Conservation (phyloP, 2,329 filamentous ascomycete genomes). For the Diaporthe citrichinensis region DNA sequence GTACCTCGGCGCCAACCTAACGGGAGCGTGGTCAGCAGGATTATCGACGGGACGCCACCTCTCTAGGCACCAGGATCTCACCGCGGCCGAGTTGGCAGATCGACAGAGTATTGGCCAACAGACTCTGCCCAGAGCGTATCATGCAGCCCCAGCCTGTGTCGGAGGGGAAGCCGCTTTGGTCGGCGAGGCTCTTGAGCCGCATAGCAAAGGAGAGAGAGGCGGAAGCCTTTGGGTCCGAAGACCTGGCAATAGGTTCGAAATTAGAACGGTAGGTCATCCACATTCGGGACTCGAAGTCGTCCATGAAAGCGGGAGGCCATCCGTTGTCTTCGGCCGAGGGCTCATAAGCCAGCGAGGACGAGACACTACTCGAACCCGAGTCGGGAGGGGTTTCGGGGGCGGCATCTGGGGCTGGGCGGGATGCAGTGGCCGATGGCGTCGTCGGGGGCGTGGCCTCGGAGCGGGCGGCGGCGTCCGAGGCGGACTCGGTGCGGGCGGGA, state of each 20-base stretch:
- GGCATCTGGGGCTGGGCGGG: constrained; percentile 35
- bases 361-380: constrained; percentile 65
- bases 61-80: constrained; percentile 57
- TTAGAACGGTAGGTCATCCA: constrained; percentile 97
- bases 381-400: constrained; percentile 62
- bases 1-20: constrained; percentile 81
- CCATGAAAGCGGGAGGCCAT: constrained; percentile 89
- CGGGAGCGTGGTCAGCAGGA: constrained; percentile 12
- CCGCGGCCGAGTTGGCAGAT: constrained; percentile 84
- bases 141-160: constrained; percentile 99
- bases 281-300: constrained; percentile 92
- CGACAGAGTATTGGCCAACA: constrained; percentile 88
- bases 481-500: not conserved
- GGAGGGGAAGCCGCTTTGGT: constrained; percentile 87
- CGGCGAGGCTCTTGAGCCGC: constrained; percentile 83
- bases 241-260: constrained; percentile 86
- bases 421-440: constrained; percentile 35
- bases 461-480: constrained; percentile 38
- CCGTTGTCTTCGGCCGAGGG: constrained; percentile 64
- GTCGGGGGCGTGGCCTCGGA: constrained; percentile 42
- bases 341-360: constrained; percentile 65
- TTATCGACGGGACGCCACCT: not conserved
- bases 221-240: constrained; percentile 78
- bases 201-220: constrained; percentile 85
- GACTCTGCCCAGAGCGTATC: constrained; percentile 95